phyloP scores from a whole-genome alignment of 2,329 filamentous ascomycete genomes.

The Fonsecaea pedrosoi region DNA sequence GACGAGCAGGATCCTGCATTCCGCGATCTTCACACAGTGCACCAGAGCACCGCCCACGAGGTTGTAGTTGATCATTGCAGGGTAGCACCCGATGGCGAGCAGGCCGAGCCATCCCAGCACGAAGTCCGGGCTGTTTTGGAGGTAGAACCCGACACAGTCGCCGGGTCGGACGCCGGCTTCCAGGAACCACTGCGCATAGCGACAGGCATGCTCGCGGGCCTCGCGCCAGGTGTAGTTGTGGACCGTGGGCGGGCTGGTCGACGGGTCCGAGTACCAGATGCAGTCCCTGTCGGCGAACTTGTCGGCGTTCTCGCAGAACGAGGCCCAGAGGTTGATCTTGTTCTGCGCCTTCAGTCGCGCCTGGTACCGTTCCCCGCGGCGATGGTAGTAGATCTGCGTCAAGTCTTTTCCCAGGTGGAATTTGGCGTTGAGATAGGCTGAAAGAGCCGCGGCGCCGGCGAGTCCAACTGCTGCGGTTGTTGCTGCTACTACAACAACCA shows the following conservation, averaged over 20 bases:
- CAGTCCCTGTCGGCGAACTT: background rate
- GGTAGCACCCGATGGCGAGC: constrained; percentile 69
- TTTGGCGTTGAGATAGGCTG: constrained; percentile 6
- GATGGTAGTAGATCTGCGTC: background rate
- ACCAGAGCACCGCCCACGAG: constrained; percentile 67
- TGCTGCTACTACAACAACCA: background rate
- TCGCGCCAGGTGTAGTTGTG: background rate
- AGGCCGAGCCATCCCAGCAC: constrained; percentile 69
- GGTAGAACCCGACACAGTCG: constrained; percentile 69
- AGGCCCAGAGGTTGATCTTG: constrained; percentile 3
- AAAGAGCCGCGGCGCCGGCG: background rate
- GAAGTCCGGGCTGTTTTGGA: constrained; percentile 72
- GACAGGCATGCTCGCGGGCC: background rate
- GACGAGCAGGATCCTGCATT: constrained; percentile 63
- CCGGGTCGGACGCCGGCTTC: constrained; percentile 62
- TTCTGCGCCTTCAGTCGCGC: background rate
- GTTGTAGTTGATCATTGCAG: constrained; percentile 71
- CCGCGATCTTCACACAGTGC: constrained; percentile 68
- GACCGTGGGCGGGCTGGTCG: background rate
- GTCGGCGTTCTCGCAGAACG: background rate
- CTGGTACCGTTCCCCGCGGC: background rate
- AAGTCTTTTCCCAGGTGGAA: background rate
- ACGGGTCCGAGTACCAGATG: background rate
- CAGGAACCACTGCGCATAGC: constrained; percentile 67
- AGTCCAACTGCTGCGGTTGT: background rate